Conservation (phyloP, 2,329 filamentous ascomycete species). For the Plectosphaerella sp. region DNA sequence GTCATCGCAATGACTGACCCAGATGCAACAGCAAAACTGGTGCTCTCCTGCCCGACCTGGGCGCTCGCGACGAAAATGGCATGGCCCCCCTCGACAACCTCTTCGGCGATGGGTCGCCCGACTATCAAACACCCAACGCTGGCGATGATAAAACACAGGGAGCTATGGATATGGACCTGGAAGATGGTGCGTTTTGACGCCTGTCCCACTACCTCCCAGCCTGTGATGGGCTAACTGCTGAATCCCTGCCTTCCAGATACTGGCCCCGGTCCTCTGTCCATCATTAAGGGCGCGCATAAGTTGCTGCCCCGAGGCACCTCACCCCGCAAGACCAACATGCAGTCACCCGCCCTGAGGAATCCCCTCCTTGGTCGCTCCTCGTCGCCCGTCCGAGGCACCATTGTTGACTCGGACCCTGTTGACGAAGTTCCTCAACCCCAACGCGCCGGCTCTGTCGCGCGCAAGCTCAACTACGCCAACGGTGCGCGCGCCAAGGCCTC, state of each 20-base stretch:
- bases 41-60: slow-evolving; percentile 71
- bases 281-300: slow-evolving; percentile 40
- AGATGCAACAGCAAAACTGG: slow-evolving; percentile 74
- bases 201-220: too few relatives aligned
- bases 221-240: slow-evolving; percentile 7
- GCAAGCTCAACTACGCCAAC: slow-evolving; percentile 46
- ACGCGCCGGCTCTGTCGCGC: slow-evolving; percentile 39
- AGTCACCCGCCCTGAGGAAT: slow-evolving; percentile 58
- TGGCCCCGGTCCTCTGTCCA: slow-evolving; percentile 48
- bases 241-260: slow-evolving; percentile 31
- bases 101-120: slow-evolving; percentile 71
- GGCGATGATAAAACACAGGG: slow-evolving; percentile 25
- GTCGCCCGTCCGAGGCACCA: slow-evolving; percentile 39
- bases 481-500: slow-evolving; percentile 9
- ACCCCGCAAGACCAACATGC: slow-evolving; percentile 58
- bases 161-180: slow-evolving; percentile 50
- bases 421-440: slow-evolving; percentile 14
- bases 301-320: slow-evolving; percentile 30
- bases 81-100: slow-evolving; percentile 83
- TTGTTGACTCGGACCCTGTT: slow-evolving; percentile 17
- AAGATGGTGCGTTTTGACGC: slow-evolving; percentile 33
- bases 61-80: slow-evolving; percentile 83
- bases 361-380: slow-evolving; percentile 51
- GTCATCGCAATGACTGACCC: not conserved
- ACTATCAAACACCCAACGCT: slow-evolving; percentile 6